Base-by-base conservation (phyloP, 108 stramenopile genomes). In the Nitzschia inconspicua region DNA sequence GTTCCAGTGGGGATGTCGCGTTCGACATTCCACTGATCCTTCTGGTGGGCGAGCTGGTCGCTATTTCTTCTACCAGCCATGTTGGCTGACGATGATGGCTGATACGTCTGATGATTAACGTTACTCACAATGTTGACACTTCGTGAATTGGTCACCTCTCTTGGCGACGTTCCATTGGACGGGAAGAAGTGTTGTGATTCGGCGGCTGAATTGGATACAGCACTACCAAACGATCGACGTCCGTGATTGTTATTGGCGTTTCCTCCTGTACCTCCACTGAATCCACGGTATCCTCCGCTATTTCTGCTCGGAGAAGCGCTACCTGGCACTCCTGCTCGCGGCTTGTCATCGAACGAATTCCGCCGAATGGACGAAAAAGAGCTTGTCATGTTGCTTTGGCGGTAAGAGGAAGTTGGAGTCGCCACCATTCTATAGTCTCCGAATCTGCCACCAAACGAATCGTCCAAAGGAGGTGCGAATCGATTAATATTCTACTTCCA, bases 1-100 rank as follows among this genome's bases (percentile, higher is more conserved):
- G 69, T 55, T 2, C 69, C 69, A 9, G 34, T 28, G 4, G 69
- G 69, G 32, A 70, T 70, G 34, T 70, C 69, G 8, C 61, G 60
- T 48, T 52, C 13, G 4, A 57, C 54, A 24, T 70, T 53, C 69
- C 69, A 70, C 26, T 68, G 67, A 14, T 60, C 25, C 36, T 60
- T 60, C 30, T 50, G 44, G 25, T 49, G 46, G 1, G 60, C 3
- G 1, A 61, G 47, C 37, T 61, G 60, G 31, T 44, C 57, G 2
- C n/a, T n/a, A n/a, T n/a, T n/a, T n/a, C n/a, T n/a, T n/a, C n/a
- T n/a, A n/a, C n/a, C n/a, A n/a, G n/a, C n/a, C n/a, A n/a, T n/a
- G n/a, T n/a, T n/a, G n/a, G n/a, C n/a, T n/a, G n/a, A n/a, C n/a
- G n/a, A n/a, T n/a, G n/a, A n/a, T n/a, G n/a, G n/a, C n/a, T 20